Evolutionary conservation across 768 basidiomycete genomes (phyloP), one percentile per base, ranked within the genome.

Genomic region (Auriculariales sp.): DNA sequence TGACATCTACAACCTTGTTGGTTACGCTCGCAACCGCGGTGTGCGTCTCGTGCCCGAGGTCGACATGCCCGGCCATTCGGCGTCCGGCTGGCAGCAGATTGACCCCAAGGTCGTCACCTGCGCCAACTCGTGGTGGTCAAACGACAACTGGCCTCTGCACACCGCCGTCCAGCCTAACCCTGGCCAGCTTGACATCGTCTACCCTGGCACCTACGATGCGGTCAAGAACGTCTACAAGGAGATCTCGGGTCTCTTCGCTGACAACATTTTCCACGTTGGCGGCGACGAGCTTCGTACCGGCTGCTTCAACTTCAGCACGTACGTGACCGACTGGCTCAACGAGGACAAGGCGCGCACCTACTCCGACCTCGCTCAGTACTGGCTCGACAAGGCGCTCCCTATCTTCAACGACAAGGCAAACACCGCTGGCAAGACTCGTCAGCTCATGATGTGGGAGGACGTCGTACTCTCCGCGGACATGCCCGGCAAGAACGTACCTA

Each of bases 331-430:
- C 9, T 32, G 31, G 31, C 15, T 32, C 31, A 15, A 7, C 31
- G 31, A 7, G 31, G 31, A 32, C 15, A 15, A 7, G 31, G 7
- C 31, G 31, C 31, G 31, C 31, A 32, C 31, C 9, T 32, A 32
- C 31, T 7, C 31, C 9, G 31, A 32, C 15, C 31, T 32, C 31
- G 31, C 31, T 32, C 31, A 32, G 31, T 32, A 32, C 31, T 32
- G 31, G 31, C 15, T 32, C 15, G 31, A 32, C 31, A 32, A 32
- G 31, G 31, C 31, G 7, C 31, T 32, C 15, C 9, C 27, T 12
- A 32, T 28, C 27, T 19, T 53, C 34, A 72, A 75, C 3, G 76
- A 7, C 76, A 51, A 78, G 76, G 57, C 11, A 10, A 44, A 17
- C 25, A 27, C 25, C n/a, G 25, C 17, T 10, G 42, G 25, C 25